These are phyloP conservation scores for Coemansia interrupta DNA, from an alignment of 192 early-diverging fungal genomes.

Conservation along the genomic window DNA sequence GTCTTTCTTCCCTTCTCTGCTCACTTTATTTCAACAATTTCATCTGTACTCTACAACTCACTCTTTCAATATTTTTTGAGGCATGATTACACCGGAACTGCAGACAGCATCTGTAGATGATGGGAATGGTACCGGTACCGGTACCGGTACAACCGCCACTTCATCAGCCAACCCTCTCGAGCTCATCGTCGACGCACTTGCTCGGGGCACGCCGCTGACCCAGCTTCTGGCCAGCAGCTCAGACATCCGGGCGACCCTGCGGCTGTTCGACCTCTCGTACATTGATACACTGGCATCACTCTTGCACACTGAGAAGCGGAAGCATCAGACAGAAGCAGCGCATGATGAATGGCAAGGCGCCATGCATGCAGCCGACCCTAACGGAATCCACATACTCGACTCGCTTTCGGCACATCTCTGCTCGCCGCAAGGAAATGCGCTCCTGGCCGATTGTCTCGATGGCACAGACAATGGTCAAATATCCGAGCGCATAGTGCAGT, in stretches of 20 bases:
- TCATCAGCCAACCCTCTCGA: background rate
- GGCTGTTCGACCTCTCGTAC: conserved; percentile 29
- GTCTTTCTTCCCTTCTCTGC: background rate
- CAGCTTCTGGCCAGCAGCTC: conserved; percentile 7
- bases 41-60: no score
- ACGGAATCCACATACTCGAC: background rate
- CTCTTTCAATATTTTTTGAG: background rate
- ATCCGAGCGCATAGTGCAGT: background rate
- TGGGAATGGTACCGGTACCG: background rate
- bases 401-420: background rate
- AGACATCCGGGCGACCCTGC: conserved; percentile 29
- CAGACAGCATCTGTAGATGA: background rate
- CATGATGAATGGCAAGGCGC: background rate
- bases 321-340: background rate
- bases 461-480: background rate
- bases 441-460: conserved; percentile 1
- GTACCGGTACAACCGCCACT: background rate
- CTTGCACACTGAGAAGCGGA: background rate
- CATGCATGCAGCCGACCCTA: background rate
- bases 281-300: conserved; percentile 14
- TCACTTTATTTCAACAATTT: background rate
- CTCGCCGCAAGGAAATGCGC: background rate
- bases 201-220: background rate
- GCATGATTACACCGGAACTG: background rate
- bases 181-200: background rate